Evolutionary conservation across 2,329 filamentous ascomycete species (phyloP), one percentile per base, ranked within the genome.

Genomic region (Rachicladosporium sp.): DNA sequence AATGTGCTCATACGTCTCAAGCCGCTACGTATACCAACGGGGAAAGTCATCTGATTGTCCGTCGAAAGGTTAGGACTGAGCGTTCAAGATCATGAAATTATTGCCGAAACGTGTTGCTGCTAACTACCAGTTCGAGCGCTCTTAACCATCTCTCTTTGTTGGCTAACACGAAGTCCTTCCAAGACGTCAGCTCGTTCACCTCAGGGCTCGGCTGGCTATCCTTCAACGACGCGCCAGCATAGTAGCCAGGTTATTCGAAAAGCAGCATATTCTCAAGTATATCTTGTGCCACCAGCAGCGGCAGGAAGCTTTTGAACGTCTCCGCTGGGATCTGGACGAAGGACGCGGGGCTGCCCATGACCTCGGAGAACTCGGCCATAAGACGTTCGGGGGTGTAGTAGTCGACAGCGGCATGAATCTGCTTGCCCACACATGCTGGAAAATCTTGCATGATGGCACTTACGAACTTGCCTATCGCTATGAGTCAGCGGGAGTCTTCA

Each of bases 181-280:
- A 68, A 3, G 59, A 66, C 2, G 61, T 66, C 43, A 63, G 53
- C 47, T 56, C 53, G 34, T 67, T 62, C 40, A 57, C 57, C 39
- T 66, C 37, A 42, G 62, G 45, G 35, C 43, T 45, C 19, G 57
- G 21, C 21, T 23, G 60, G 42, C 59, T 64, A 43, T 61, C 58
- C 3, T 65, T 57, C 34, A 70, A 54, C 31, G 50, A 46, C 35
- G 45, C 66, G 7, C 68, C 68, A 4, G 63, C 65, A 49, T 65
- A 76, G 46, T 76, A 76, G 0, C 72, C 71, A 23, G 63, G 68
- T 13, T 69, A 62, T 39, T 67, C 60, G 42, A 76, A 54, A 35
- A 76, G 58, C 31, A 65, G 55, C 54, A 73, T 66, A 43, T 73
- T 76, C 54, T 76, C 66, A 29, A 69, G 55, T 51, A 75, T 41